phyloP scores from a whole-genome alignment of 2,329 filamentous ascomycete genomes.

The Phialophora macrospora region DNA sequence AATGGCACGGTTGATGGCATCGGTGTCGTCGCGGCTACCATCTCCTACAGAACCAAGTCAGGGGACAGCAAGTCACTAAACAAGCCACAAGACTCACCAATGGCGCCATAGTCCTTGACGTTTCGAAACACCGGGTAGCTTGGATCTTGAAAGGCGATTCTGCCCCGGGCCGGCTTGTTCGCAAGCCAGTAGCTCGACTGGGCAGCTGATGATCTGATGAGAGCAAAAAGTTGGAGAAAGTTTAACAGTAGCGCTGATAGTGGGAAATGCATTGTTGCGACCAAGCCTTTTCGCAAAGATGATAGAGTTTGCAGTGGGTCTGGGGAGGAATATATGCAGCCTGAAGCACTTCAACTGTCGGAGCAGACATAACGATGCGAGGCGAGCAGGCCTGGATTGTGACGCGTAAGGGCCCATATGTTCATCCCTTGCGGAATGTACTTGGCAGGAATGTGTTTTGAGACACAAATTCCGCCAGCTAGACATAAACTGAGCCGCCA shows the following conservation, averaged over 20 bases:
- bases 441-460: constrained; percentile 34
- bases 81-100: constrained; percentile 22
- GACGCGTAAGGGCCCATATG: constrained; percentile 12
- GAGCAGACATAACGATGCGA: constrained; percentile 9
- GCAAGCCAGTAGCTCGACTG: constrained; percentile 44
- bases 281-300: background rate
- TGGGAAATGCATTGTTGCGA: constrained; percentile 20
- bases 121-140: constrained; percentile 68
- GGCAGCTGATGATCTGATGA: constrained; percentile 19
- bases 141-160: constrained; percentile 40
- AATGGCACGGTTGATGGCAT: constrained; percentile 78
- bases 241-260: constrained; percentile 12
- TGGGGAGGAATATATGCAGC: constrained; percentile 10
- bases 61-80: background rate
- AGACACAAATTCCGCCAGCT: constrained; percentile 8
- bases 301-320: background rate
- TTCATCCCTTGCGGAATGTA: constrained; percentile 29
- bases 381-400: constrained; percentile 11
- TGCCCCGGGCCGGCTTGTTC: constrained; percentile 44
- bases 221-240: constrained; percentile 18
- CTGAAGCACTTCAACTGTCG: background rate
- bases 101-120: constrained; percentile 72
- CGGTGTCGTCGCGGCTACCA: constrained; percentile 74
- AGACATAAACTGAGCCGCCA: background rate
- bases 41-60: constrained; percentile 47